These are phyloP conservation scores for Bauhinia variegata DNA, from an alignment of 306 rosid species.

Conservation along the genomic window DNA sequence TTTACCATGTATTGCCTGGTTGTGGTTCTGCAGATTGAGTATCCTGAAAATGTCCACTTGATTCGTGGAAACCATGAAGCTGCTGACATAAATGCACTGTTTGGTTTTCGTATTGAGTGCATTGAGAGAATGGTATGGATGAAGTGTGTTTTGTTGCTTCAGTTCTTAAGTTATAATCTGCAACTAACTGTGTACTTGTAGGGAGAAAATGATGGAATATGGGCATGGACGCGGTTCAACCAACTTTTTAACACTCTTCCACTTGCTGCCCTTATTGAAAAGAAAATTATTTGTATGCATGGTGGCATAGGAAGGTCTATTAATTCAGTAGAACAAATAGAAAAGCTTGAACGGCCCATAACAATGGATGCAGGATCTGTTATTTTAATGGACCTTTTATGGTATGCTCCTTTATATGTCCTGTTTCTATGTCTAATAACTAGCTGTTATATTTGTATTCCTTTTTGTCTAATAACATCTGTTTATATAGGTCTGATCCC, in stretches of 20 bases:
- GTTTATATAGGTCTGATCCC: slow-evolving; percentile 90
- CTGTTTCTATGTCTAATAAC: slow-evolving; percentile 11
- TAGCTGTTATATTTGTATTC: neutral
- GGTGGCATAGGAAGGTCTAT: slow-evolving; percentile 99
- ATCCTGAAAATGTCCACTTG: slow-evolving; percentile 95
- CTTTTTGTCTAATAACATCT: slow-evolving; percentile 29
- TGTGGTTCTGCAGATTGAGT: slow-evolving; percentile 79
- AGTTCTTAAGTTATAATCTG: slow-evolving; percentile 32
- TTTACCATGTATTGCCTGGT: slow-evolving; percentile 30
- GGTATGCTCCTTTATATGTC: slow-evolving; percentile 52
- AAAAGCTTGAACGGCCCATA: slow-evolving; percentile 97
- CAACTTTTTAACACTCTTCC: slow-evolving; percentile 99
- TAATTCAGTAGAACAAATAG: slow-evolving; percentile 90
- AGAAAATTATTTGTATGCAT: slow-evolving; percentile 98
- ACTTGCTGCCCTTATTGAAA: slow-evolving; percentile 94
- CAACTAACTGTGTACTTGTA: slow-evolving; percentile 47
- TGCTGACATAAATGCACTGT: slow-evolving; percentile 97
- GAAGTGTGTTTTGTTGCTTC: slow-evolving; percentile 36
- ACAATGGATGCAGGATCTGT: slow-evolving; percentile 99
- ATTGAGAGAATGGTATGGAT: slow-evolving; percentile 93
- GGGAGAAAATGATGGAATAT: slow-evolving; percentile 99
- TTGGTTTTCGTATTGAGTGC: slow-evolving; percentile 99
- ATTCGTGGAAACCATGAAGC: slow-evolving; percentile 99
- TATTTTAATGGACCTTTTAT: slow-evolving; percentile 90
- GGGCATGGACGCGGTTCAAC: slow-evolving; percentile 99